These are phyloP conservation scores for Plasmopara muralis DNA, from an alignment of 352 stramenopile species.

Conservation along the genomic window DNA sequence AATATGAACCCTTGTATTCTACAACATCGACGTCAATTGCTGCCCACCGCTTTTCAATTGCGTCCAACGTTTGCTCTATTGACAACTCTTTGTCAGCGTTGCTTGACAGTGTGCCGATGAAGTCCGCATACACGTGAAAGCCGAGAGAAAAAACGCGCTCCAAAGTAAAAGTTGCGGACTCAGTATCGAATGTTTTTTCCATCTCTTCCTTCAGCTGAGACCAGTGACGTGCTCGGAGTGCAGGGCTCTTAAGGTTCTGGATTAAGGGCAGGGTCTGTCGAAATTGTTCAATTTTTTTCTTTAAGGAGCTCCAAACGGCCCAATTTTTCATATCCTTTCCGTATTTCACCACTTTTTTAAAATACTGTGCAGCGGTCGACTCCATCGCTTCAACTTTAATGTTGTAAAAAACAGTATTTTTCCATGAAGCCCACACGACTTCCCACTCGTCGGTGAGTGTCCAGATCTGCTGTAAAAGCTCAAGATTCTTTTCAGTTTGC, in stretches of 20 bases:
- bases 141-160: slow-evolving; percentile 84
- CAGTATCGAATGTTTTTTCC: slow-evolving; percentile 76
- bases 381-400: slow-evolving; percentile 91
- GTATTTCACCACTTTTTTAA: slow-evolving; percentile 91
- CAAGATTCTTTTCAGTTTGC: slow-evolving; percentile 86
- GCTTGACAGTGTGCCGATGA: slow-evolving; percentile 86
- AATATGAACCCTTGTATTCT: slow-evolving; percentile 90
- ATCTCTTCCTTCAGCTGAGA: slow-evolving; percentile 84
- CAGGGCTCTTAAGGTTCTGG: slow-evolving; percentile 89
- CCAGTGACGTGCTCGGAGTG: slow-evolving; percentile 86
- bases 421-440: slow-evolving; percentile 86
- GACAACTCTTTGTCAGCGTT: slow-evolving; percentile 90
- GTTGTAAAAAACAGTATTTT: slow-evolving; percentile 88
- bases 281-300: slow-evolving; percentile 91
- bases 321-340: slow-evolving; percentile 92
- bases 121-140: slow-evolving; percentile 85
- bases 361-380: slow-evolving; percentile 80
- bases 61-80: slow-evolving; percentile 86
- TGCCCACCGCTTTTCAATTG: slow-evolving; percentile 85
- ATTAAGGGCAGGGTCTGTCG: slow-evolving; percentile 90
- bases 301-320: slow-evolving; percentile 88
- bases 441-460: slow-evolving; percentile 86
- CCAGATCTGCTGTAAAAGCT: slow-evolving; percentile 89
- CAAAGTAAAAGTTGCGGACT: slow-evolving; percentile 70
- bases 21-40: slow-evolving; percentile 86